A percentile compares a stretch with the other conserved stretches of the same genome.
These are phyloP conservation scores for Leishmania braziliensis DNA, from an alignment of 208 protist species.

Conservation along the genomic window DNA sequence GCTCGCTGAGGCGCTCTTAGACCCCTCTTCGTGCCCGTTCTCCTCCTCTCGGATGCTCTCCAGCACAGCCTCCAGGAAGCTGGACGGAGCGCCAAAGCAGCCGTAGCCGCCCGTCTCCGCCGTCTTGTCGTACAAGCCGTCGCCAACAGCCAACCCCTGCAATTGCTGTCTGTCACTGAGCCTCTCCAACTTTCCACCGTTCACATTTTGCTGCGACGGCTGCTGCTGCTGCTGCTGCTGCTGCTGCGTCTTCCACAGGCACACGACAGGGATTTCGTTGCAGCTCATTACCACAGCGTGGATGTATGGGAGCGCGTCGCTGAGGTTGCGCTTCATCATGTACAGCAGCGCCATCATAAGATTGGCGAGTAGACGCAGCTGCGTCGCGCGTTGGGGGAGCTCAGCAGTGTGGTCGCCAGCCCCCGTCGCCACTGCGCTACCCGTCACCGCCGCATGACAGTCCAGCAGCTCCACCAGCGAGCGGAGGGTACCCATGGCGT, in stretches of 20 bases:
- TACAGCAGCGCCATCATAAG: conserved; percentile 48
- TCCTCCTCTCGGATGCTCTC: conserved; percentile 37
- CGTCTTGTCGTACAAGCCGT: neutral
- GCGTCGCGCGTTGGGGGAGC: conserved; percentile 34
- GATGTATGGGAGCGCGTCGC: conserved; percentile 44
- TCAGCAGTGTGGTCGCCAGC: conserved; percentile 25
- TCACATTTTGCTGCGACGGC: neutral
- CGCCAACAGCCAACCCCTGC: conserved; percentile 17
- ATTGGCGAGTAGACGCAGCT: conserved; percentile 53
- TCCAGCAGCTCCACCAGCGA: conserved; percentile 43
- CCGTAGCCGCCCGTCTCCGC: conserved; percentile 11
- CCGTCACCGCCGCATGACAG: conserved; percentile 26
- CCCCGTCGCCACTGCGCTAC: conserved; percentile 15
- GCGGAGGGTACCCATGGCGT: conserved; percentile 43
- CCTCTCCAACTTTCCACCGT: neutral
- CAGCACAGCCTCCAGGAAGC: conserved; percentile 29
- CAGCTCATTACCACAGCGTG: conserved; percentile 41
- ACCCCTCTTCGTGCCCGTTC: conserved; percentile 10
- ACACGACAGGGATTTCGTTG: conserved; percentile 35
- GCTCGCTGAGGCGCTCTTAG: neutral
- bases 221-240: conserved; percentile 6
- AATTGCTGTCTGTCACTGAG: neutral
- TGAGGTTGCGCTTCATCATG: conserved; percentile 35
- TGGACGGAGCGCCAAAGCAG: conserved; percentile 12
- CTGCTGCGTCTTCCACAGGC: conserved; percentile 20